These are phyloP conservation scores for Malassezia equina DNA, from an alignment of 1,284 basidiomycete genomes.

Conservation along the genomic window DNA sequence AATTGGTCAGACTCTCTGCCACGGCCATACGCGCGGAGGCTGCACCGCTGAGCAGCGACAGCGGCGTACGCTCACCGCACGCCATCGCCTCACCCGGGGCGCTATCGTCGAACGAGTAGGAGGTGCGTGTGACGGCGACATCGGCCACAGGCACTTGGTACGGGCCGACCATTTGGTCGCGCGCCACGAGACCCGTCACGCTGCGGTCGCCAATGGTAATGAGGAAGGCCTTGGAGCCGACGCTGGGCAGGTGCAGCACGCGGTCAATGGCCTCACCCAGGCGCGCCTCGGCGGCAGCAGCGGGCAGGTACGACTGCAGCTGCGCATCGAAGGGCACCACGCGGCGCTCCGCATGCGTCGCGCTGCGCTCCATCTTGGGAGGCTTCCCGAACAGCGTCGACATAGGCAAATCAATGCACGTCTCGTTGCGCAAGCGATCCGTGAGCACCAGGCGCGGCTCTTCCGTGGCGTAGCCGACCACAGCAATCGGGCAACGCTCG, in stretches of 20 bases:
- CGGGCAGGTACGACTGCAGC: slow-evolving; percentile 58
- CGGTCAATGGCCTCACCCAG: slow-evolving; percentile 59
- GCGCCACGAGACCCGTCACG: slow-evolving; percentile 83
- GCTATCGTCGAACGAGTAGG: slow-evolving; percentile 78
- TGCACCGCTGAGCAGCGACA: slow-evolving; percentile 74
- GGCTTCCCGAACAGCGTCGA: slow-evolving; percentile 92
- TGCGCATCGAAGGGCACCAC: slow-evolving; percentile 63
- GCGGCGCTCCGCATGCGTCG: slow-evolving; percentile 55
- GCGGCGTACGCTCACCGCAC: slow-evolving; percentile 87
- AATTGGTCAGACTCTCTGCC: slow-evolving; percentile 83
- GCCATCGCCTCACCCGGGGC: slow-evolving; percentile 83
- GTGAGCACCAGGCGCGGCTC: slow-evolving; percentile 72
- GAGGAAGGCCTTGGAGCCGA: slow-evolving; percentile 90
- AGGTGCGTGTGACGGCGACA: slow-evolving; percentile 84
- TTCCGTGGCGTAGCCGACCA: slow-evolving; percentile 75
- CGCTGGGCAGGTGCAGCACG: slow-evolving; percentile 78
- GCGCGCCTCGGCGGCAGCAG: slow-evolving; percentile 50
- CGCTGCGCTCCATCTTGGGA: slow-evolving; percentile 75
- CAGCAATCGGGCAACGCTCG: slow-evolving; percentile 82
- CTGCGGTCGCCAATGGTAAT: slow-evolving; percentile 95
- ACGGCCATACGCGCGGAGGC: slow-evolving; percentile 93
- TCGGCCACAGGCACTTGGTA: slow-evolving; percentile 98
- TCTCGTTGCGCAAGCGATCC: slow-evolving; percentile 67
- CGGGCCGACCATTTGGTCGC: slow-evolving; percentile 98
- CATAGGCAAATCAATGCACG: slow-evolving; percentile 85